Evolutionary conservation across 2,329 filamentous ascomycete species (phyloP).

Genomic region (Raffaelea ambrosiae): DNA sequence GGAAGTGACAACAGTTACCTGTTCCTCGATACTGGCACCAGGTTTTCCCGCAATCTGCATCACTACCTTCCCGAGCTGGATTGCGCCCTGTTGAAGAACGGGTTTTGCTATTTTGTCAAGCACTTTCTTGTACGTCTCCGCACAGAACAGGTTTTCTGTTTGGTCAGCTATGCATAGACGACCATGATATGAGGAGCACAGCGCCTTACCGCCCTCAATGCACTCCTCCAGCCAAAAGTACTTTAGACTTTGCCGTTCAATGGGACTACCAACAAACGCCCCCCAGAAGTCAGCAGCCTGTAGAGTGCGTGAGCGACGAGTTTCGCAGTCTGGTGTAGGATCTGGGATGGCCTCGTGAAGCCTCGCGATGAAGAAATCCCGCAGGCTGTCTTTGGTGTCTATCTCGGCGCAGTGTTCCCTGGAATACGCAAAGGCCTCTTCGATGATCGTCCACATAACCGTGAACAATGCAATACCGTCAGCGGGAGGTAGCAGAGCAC

Average conservation of each 20-base stretch:
- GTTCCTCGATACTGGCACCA: neutral
- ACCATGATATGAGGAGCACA: neutral
- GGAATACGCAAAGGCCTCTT: slow-evolving; percentile 58
- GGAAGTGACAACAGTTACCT: slow-evolving; percentile 34
- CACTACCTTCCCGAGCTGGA: slow-evolving; percentile 42
- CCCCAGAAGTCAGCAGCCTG: slow-evolving; percentile 60
- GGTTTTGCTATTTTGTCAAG: slow-evolving; percentile 50
- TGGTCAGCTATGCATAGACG: slow-evolving; percentile 3
- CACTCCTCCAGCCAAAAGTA: slow-evolving; percentile 75
- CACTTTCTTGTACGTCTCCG: slow-evolving; percentile 50
- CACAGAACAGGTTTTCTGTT: slow-evolving; percentile 51
- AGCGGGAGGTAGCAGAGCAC: slow-evolving; percentile 35
- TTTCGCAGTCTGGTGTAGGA: slow-evolving; percentile 28
- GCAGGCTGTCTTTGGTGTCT: slow-evolving; percentile 35
- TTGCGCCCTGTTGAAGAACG: slow-evolving; percentile 43
- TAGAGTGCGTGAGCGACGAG: slow-evolving; percentile 33
- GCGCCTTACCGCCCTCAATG: slow-evolving; percentile 58
- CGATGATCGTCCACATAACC: slow-evolving; percentile 60
- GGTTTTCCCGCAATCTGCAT: slow-evolving; percentile 30
- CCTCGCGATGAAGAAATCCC: slow-evolving; percentile 43
- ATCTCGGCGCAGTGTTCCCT: slow-evolving; percentile 46
- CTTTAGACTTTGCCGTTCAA: slow-evolving; percentile 59
- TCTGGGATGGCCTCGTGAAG: slow-evolving; percentile 38
- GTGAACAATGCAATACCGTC: slow-evolving; percentile 39
- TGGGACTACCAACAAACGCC: slow-evolving; percentile 58